Conservation (phyloP, 2,329 filamentous ascomycete species). For the Fonsecaea erecta region DNA sequence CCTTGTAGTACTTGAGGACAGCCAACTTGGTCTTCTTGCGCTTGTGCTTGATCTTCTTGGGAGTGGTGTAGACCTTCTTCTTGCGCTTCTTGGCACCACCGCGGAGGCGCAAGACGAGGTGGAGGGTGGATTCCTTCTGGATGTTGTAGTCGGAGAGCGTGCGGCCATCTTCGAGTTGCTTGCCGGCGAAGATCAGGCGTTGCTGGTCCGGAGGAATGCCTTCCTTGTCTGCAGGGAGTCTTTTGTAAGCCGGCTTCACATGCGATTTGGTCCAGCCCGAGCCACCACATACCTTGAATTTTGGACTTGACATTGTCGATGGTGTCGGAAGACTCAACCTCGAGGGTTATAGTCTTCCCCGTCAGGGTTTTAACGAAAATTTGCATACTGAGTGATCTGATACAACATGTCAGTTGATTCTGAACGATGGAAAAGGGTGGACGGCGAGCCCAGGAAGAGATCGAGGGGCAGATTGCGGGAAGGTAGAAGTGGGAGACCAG, state of each 20-base stretch:
- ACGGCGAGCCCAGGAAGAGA: conserved; percentile 5
- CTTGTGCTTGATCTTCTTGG: conserved; percentile 99
- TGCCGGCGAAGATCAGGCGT: conserved; percentile 99
- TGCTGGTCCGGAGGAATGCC: conserved; percentile 99
- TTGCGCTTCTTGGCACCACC: conserved; percentile 99
- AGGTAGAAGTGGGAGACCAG: not conserved
- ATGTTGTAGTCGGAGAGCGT: conserved; percentile 99
- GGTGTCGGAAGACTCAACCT: conserved; percentile 99
- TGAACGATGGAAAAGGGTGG: not conserved
- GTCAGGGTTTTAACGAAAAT: conserved; percentile 73
- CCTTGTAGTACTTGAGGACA: conserved; percentile 99
- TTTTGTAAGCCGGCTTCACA: not conserved
- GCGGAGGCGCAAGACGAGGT: conserved; percentile 96
- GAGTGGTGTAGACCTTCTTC: conserved; percentile 99
- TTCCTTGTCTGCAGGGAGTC: conserved; percentile 83
- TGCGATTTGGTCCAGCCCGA: not conserved
- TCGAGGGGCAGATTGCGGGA: conserved; percentile 11
- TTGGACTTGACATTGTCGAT: conserved; percentile 99
- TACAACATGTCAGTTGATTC: not conserved
- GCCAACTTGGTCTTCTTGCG: conserved; percentile 99
- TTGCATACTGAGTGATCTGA: conserved; percentile 46
- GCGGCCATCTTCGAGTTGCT: conserved; percentile 99
- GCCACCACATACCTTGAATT: conserved; percentile 66
- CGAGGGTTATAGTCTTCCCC: conserved; percentile 99
- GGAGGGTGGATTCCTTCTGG: conserved; percentile 99